Conservation (phyloP, 1,284 basidiomycete genomes). For the Puccinia hordei region DNA sequence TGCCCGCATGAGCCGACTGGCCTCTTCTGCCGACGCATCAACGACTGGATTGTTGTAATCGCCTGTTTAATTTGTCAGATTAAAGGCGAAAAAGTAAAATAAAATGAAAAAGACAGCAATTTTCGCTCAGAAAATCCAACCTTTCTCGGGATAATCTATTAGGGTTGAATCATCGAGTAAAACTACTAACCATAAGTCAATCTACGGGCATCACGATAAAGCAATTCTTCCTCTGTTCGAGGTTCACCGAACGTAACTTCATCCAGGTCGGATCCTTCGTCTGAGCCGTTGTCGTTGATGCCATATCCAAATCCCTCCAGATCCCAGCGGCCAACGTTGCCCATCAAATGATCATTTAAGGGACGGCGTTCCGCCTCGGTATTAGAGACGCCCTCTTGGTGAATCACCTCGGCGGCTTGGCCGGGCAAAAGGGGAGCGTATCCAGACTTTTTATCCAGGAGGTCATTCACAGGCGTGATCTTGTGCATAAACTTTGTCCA, state of each 20-base stretch:
- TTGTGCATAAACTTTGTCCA: constrained; percentile 31
- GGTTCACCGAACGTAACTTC: constrained; percentile 66
- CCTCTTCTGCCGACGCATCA: constrained; percentile 56
- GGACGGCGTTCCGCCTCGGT: constrained; percentile 27
- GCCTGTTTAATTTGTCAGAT: constrained; percentile 63
- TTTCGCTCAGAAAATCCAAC: constrained; percentile 73
- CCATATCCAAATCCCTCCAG: constrained; percentile 53
- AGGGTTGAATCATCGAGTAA: constrained; percentile 59
- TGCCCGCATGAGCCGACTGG: constrained; percentile 54
- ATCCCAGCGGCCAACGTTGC: constrained; percentile 56
- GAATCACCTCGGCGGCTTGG: constrained; percentile 71
- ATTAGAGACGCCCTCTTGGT: constrained; percentile 61
- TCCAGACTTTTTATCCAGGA: constrained; percentile 62
- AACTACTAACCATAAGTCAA: constrained; percentile 80
- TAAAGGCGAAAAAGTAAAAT: constrained; percentile 62
- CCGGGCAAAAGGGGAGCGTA: constrained; percentile 74
- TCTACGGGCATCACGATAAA: constrained; percentile 71
- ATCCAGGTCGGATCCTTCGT: constrained; percentile 59
- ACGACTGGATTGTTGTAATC: constrained; percentile 56
- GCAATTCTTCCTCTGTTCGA: constrained; percentile 69
- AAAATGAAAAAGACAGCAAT: no score
- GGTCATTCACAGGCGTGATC: constrained; percentile 38
- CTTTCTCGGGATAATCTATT: constrained; percentile 83
- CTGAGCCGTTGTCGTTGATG: constrained; percentile 57
- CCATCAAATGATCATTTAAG: constrained; percentile 57